phyloP scores from a whole-genome alignment of 2,329 filamentous ascomycete species.

The Thelonectria rubi region DNA sequence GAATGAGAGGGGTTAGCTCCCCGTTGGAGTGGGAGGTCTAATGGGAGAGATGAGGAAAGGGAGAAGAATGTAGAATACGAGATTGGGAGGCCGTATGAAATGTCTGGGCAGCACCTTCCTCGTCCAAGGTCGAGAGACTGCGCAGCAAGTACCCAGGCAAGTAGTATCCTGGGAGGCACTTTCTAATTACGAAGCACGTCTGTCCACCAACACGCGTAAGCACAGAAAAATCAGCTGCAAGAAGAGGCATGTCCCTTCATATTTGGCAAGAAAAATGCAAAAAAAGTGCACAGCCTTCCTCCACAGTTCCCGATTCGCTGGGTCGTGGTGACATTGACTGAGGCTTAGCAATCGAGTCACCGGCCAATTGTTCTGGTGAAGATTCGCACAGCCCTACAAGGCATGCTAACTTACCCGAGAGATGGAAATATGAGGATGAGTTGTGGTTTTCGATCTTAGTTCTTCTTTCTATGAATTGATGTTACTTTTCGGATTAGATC shows the following conservation, averaged over 20 bases:
- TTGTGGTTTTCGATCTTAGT: no score
- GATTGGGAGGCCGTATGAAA: not conserved
- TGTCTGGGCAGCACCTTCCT: not conserved
- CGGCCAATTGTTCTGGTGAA: not conserved
- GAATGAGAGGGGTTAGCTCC: not conserved
- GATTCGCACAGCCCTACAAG: not conserved
- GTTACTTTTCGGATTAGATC: no score
- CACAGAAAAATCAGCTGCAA: not conserved
- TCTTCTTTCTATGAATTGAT: no score
- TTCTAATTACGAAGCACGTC: not conserved
- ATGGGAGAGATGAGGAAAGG: not conserved
- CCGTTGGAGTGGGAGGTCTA: not conserved
- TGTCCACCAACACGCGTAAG: not conserved
- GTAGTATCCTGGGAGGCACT: not conserved
- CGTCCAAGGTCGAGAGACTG: not conserved
- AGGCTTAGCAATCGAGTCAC: conserved; percentile 10
- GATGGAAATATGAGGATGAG: no score
- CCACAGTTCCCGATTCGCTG: conserved; percentile 1
- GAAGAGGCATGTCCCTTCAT: not conserved
- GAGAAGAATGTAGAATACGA: not conserved
- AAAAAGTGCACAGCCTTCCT: conserved; percentile 11
- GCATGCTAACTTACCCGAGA: no score
- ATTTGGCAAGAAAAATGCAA: not conserved
- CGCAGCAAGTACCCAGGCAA: not conserved
- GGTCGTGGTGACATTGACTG: not conserved